These are phyloP conservation scores for Drechslerella dactyloides DNA, from an alignment of 2,329 filamentous ascomycete species.

Conservation along the genomic window DNA sequence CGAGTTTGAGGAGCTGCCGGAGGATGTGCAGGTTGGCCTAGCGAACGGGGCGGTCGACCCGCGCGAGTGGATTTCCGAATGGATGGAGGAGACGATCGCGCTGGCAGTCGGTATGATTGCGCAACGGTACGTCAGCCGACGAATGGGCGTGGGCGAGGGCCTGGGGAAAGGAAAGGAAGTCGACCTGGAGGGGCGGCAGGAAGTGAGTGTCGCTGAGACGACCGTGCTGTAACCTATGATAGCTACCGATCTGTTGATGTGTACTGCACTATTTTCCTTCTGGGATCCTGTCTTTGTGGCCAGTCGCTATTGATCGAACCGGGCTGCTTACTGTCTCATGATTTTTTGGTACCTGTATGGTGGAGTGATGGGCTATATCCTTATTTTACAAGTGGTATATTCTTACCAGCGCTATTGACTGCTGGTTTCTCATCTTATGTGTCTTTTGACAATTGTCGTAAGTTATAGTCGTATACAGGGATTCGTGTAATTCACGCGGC, in stretches of 20 bases:
- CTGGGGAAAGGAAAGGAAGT: conserved; percentile 67
- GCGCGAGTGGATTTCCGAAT: conserved; percentile 95
- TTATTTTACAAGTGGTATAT: background rate
- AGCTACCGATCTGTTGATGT: background rate
- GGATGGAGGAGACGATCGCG: conserved; percentile 86
- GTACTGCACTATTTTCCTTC: background rate
- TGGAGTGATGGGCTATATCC: conserved; percentile 4
- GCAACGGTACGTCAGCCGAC: conserved; percentile 88
- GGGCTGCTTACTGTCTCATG: background rate
- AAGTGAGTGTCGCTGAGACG: conserved; percentile 67
- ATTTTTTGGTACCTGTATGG: background rate
- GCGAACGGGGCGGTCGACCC: conserved; percentile 78
- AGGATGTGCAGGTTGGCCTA: conserved; percentile 86
- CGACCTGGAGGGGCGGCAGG: conserved; percentile 64
- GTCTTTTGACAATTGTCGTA: too few species aligned
- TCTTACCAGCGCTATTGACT: conserved; percentile 1
- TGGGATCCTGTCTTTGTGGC: background rate
- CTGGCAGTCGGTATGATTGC: conserved; percentile 84
- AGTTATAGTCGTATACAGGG: too few species aligned
- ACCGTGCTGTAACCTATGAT: conserved; percentile 60
- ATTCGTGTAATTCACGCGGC: too few species aligned
- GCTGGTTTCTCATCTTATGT: background rate
- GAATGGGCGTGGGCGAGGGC: conserved; percentile 95
- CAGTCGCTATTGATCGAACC: background rate
- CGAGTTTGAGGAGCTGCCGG: conserved; percentile 67